These are phyloP conservation scores for Trichocladium uniseriatum DNA, from an alignment of 495 filamentous ascomycete species.

Conservation along the genomic window DNA sequence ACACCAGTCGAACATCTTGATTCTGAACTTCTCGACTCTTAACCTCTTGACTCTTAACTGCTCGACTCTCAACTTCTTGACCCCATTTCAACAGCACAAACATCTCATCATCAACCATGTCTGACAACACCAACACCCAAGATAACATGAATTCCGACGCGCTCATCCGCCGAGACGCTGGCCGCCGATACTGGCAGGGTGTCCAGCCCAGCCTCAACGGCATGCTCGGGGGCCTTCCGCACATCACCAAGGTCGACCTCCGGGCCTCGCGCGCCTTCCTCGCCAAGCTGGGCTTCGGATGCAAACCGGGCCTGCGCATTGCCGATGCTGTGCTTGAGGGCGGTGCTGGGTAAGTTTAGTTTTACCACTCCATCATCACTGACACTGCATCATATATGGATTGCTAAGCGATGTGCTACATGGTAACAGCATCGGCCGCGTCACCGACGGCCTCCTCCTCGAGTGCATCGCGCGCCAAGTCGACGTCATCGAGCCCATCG, in stretches of 20 bases:
- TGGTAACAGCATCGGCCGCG: constrained; percentile 43
- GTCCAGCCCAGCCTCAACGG: constrained; percentile 61
- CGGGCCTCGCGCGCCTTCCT: constrained; percentile 69
- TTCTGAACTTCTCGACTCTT: too few relatives aligned
- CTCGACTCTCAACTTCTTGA: too few relatives aligned
- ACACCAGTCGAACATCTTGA: too few relatives aligned
- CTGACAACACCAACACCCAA: not conserved
- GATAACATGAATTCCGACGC: constrained; percentile 32
- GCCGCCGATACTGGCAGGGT: constrained; percentile 65
- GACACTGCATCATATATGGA: too few relatives aligned
- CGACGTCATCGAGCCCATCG: constrained; percentile 47
- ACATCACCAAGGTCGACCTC: constrained; percentile 66
- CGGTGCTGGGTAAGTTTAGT: constrained; percentile 40
- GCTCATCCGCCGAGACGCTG: constrained; percentile 41
- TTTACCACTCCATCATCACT: too few relatives aligned
- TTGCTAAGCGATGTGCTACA: not conserved
- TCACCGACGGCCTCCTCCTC: constrained; percentile 37
- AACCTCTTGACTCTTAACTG: too few relatives aligned
- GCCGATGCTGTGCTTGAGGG: constrained; percentile 38
- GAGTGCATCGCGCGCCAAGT: constrained; percentile 16
- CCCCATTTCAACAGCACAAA: too few relatives aligned
- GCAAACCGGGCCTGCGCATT: constrained; percentile 20
- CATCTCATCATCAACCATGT: constrained; percentile 7
- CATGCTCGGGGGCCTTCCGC: constrained; percentile 65
- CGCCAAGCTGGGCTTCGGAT: constrained; percentile 56